phyloP scores from a whole-genome alignment of 169 alveolate species.

The Cryptosporidium meleagridis region DNA sequence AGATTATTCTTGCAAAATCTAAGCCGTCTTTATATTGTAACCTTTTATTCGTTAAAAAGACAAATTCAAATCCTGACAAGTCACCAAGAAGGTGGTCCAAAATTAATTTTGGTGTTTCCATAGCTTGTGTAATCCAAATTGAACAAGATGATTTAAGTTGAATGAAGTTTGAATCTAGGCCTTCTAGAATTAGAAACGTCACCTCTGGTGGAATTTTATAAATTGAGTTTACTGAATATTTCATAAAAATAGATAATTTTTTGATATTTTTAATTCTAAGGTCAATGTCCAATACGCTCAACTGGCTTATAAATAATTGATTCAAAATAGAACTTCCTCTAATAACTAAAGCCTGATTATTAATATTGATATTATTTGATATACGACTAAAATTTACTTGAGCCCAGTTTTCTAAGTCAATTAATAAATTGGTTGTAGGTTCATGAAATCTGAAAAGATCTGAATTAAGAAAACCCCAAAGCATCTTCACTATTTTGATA shows the following conservation, averaged over 20 bases:
- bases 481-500: neutral
- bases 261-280: constrained; percentile 28
- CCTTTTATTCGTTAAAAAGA: no score
- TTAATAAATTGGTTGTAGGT: neutral
- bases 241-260: constrained; percentile 41
- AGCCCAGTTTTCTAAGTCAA: constrained; percentile 49
- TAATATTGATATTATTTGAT: neutral
- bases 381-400: neutral
- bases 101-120: constrained; percentile 43
- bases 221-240: neutral
- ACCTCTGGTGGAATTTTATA: constrained; percentile 57
- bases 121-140: constrained; percentile 45
- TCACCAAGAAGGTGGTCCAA: constrained; percentile 55
- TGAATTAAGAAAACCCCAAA: constrained; percentile 30
- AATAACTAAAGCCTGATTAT: neutral
- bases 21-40: constrained; percentile 32
- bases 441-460: constrained; percentile 16
- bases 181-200: constrained; percentile 52
- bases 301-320: constrained; percentile 42
- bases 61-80: neutral
- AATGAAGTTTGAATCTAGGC: constrained; percentile 28
- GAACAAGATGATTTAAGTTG: constrained; percentile 42
- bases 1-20: constrained; percentile 45
- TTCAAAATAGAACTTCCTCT: constrained; percentile 28
- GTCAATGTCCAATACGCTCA: constrained; percentile 26